Conservation (phyloP, 1,139 yeast species). For the Taphrina communis region DNA sequence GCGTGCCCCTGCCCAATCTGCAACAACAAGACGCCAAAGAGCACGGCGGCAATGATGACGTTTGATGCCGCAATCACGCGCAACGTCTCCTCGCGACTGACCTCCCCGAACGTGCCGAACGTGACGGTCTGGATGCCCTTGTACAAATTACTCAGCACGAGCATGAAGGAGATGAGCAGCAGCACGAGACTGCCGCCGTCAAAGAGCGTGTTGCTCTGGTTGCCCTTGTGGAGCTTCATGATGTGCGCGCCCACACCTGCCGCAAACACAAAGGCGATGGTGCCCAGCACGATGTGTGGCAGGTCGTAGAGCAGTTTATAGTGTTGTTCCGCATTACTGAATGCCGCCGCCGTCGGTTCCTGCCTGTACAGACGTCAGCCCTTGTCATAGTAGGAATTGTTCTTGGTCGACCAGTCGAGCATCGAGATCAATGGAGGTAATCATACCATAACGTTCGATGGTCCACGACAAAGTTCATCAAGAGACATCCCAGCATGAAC, state of each 20-base stretch:
- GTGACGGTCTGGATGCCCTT: constrained; percentile 76
- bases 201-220: constrained; percentile 64
- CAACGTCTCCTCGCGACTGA: constrained; percentile 80
- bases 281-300: constrained; percentile 65
- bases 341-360: constrained; percentile 60
- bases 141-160: constrained; percentile 84
- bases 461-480: constrained; percentile 83
- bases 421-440: background rate
- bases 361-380: constrained; percentile 47
- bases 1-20: constrained; percentile 94
- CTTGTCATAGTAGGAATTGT: too few species aligned
- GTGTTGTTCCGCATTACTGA: constrained; percentile 69
- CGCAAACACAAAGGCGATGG: constrained; percentile 63
- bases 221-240: constrained; percentile 71
- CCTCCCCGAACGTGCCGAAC: constrained; percentile 89
- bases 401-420: too few species aligned
- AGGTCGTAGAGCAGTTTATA: constrained; percentile 73
- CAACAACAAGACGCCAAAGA: constrained; percentile 77
- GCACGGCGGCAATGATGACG: constrained; percentile 71
- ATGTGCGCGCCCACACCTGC: constrained; percentile 75
- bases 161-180: constrained; percentile 71
- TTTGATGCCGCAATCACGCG: constrained; percentile 91
- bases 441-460: constrained; percentile 70
- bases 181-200: constrained; percentile 85
- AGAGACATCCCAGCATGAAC: constrained; percentile 79